Conservation (phyloP, 257 asterid genomes). For the Craterostigma plantagineum region DNA sequence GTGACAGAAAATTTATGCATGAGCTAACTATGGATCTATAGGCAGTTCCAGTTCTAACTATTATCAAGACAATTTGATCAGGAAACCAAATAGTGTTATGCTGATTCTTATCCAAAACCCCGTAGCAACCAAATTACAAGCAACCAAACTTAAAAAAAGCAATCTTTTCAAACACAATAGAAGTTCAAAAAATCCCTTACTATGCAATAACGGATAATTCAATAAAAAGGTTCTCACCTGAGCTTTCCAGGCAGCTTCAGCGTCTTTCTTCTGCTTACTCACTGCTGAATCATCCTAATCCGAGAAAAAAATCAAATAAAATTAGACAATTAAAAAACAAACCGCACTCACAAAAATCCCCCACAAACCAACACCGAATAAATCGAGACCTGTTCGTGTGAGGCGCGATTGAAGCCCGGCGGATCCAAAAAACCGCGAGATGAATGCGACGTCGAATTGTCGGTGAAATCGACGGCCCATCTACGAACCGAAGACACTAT, state of each 20-base stretch:
- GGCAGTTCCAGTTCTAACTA: too few relatives aligned
- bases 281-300: conserved; percentile 66
- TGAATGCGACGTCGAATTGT: conserved; percentile 56
- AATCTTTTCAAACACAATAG: too few relatives aligned
- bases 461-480: conserved; percentile 85
- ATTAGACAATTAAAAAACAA: background rate
- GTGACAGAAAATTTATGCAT: too few relatives aligned
- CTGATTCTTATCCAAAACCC: too few relatives aligned
- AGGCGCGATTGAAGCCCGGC: conserved; percentile 65
- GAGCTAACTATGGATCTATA: too few relatives aligned
- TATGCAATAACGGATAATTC: too few relatives aligned
- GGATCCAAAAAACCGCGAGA: conserved; percentile 80
- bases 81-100: too few relatives aligned
- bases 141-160: too few relatives aligned
- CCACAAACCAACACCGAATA: background rate
- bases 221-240: conserved; percentile 23
- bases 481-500: conserved; percentile 63
- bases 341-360: background rate
- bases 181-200: too few relatives aligned
- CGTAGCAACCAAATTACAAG: too few relatives aligned
- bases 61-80: too few relatives aligned
- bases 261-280: conserved; percentile 77
- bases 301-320: background rate
- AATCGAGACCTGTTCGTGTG: conserved; percentile 62
- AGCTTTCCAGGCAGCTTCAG: conserved; percentile 79